phyloP scores from a whole-genome alignment of 108 stramenopile genomes.

The Asterionellopsis glacialis region DNA sequence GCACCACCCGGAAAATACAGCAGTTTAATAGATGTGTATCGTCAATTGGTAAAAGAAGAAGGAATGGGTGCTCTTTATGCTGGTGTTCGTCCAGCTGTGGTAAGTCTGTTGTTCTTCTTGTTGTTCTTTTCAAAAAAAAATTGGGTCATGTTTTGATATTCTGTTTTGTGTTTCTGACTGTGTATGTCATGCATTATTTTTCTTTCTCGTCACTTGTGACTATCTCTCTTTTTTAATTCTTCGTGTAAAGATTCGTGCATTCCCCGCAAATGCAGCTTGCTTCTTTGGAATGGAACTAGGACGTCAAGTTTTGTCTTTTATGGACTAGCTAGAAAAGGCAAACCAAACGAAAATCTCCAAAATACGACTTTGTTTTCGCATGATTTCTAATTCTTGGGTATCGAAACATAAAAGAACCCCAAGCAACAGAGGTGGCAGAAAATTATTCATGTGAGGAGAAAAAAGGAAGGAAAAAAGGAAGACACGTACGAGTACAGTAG shows the following conservation, averaged over 20 bases:
- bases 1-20: constrained; percentile 71
- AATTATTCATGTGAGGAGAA: no score
- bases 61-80: constrained; percentile 66
- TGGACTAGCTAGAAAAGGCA: constrained; percentile 34
- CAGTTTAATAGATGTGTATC: constrained; percentile 56
- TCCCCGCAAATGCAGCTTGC: constrained; percentile 90
- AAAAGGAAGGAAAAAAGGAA: no score
- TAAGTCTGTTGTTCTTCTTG: background rate
- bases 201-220: background rate
- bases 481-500: no score
- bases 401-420: no score
- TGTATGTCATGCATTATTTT: background rate
- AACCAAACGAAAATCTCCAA: no score
- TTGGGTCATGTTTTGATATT: background rate
- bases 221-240: background rate
- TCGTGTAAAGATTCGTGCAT: constrained; percentile 49
- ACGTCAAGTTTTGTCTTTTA: constrained; percentile 53
- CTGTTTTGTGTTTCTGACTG: background rate
- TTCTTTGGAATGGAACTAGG: constrained; percentile 87
- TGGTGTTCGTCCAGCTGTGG: constrained; percentile 75
- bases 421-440: no score
- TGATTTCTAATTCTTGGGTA: no score
- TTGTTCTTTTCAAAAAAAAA: no score
- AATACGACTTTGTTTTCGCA: no score
- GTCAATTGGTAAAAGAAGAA: constrained; percentile 62